Conservation (phyloP, 1,139 yeast species). For the Pichiaceae sp. region DNA sequence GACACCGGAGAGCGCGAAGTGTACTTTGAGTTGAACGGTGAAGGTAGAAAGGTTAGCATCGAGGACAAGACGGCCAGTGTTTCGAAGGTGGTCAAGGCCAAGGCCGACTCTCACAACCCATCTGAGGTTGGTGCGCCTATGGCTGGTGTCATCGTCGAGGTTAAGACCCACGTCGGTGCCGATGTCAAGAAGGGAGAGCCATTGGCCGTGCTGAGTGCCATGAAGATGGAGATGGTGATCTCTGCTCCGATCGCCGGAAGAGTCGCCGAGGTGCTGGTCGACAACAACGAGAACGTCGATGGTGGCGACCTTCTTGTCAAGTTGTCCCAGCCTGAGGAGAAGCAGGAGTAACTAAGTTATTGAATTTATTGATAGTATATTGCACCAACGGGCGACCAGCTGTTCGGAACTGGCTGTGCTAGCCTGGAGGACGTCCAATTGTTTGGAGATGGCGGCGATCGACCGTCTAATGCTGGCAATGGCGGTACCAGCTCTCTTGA, state of each 20-base stretch:
- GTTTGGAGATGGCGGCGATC: too few species aligned
- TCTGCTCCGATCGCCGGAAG: conserved; percentile 85
- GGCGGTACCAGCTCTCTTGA: too few species aligned
- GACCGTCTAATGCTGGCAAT: too few species aligned
- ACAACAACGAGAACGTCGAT: conserved; percentile 92
- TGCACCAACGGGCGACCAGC: too few species aligned
- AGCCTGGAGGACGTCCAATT: too few species aligned
- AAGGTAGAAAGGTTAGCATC: conserved; percentile 89
- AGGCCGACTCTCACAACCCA: conserved; percentile 81
- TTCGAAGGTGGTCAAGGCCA: conserved; percentile 79
- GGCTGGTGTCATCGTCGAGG: conserved; percentile 98
- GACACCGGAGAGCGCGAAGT: conserved; percentile 93
- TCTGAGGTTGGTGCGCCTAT: conserved; percentile 97
- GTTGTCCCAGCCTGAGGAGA: conserved; percentile 25
- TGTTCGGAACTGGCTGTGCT: too few species aligned
- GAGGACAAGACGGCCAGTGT: conserved; percentile 79
- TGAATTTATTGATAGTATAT: not conserved
- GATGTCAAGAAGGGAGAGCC: conserved; percentile 97
- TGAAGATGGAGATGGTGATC: conserved; percentile 99
- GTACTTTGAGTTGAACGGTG: conserved; percentile 96
- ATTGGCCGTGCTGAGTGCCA: conserved; percentile 87
- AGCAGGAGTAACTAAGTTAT: not conserved
- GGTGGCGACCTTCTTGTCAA: conserved; percentile 73
- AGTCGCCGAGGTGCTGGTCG: conserved; percentile 65
- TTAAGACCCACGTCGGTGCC: conserved; percentile 78